Percentiles rank a stretch among this genome's conserved stretches.
These are phyloP conservation scores for Ramaria sp. DNA, from an alignment of 768 basidiomycete genomes.

Conservation along the genomic window DNA sequence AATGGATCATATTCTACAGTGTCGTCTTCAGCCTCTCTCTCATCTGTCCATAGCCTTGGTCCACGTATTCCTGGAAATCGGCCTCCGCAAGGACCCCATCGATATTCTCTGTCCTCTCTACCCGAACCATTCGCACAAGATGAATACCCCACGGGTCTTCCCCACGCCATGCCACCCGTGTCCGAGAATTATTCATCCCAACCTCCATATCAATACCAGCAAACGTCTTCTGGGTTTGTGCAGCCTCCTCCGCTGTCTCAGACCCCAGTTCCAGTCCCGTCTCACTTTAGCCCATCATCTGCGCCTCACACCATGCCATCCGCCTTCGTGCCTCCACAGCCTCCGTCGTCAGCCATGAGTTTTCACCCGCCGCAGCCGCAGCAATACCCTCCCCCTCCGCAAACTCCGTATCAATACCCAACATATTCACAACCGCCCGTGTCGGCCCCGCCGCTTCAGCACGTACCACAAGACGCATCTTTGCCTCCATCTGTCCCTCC, in stretches of 20 bases:
- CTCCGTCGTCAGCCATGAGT: slow-evolving; percentile 27
- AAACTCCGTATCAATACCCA: not conserved
- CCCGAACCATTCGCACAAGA: slow-evolving; percentile 1
- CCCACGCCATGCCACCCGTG: not conserved
- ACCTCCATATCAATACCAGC: slow-evolving; percentile 16
- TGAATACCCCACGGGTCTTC: not conserved
- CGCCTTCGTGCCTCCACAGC: slow-evolving; percentile 9
- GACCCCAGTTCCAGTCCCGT: slow-evolving; percentile 16
- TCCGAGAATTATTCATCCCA: not conserved
- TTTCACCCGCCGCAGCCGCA: slow-evolving; percentile 17
- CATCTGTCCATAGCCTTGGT: slow-evolving; percentile 5
- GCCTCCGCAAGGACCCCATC: not conserved
- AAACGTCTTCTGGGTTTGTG: slow-evolving; percentile 17
- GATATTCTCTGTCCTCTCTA: not conserved
- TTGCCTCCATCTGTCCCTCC: slow-evolving; percentile 16
- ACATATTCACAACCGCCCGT: slow-evolving; percentile 11
- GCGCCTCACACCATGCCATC: not conserved
- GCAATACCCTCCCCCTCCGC: slow-evolving; percentile 24
- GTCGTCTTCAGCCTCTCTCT: slow-evolving; percentile 9
- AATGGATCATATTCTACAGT: slow-evolving; percentile 4
- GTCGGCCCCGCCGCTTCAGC: slow-evolving; percentile 15
- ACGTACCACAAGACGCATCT: slow-evolving; percentile 10
- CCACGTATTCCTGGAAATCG: not conserved
- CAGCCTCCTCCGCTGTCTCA: slow-evolving; percentile 15
- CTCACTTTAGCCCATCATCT: not conserved